A percentile compares a stretch with the other conserved stretches of the same genome.
Evolutionary conservation across 2,329 filamentous ascomycete species (phyloP).

Genomic region (Penicillium sp.): DNA sequence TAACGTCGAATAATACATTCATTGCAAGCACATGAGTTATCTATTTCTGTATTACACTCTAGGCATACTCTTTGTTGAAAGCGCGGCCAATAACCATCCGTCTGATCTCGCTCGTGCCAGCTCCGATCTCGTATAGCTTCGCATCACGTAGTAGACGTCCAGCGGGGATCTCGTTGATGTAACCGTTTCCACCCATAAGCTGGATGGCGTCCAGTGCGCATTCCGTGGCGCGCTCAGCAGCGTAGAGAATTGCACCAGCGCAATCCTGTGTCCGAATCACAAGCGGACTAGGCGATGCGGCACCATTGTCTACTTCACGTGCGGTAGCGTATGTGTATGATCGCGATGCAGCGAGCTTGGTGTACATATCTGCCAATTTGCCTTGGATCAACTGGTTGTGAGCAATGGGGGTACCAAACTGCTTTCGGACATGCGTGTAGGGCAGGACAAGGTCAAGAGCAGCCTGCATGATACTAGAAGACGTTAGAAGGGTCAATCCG

Average conservation of each 20-base stretch:
- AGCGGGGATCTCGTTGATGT: constrained; percentile 91
- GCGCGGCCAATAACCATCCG: constrained; percentile 90
- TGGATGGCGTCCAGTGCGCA: constrained; percentile 85
- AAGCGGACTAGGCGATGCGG: constrained; percentile 32
- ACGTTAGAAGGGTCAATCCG: constrained; percentile 10
- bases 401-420: constrained; percentile 83
- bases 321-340: constrained; percentile 88
- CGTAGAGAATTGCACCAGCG: constrained; percentile 89
- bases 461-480: constrained; percentile 75
- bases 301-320: constrained; percentile 71
- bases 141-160: constrained; percentile 77
- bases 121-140: constrained; percentile 92
- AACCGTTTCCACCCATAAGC: constrained; percentile 90
- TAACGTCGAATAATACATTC: constrained; percentile 1
- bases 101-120: constrained; percentile 90
- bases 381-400: constrained; percentile 93
- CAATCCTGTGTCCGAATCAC: constrained; percentile 83
- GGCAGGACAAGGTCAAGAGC: constrained; percentile 81
- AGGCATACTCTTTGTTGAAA: constrained; percentile 80
- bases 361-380: constrained; percentile 96
- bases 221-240: constrained; percentile 82
- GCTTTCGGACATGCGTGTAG: constrained; percentile 82
- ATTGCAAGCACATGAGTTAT: background rate
- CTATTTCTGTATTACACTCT: constrained; percentile 2
- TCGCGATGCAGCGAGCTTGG: constrained; percentile 78